phyloP scores from a whole-genome alignment of 805 yeast genomes.

The Sugiyamaella floridensis region DNA sequence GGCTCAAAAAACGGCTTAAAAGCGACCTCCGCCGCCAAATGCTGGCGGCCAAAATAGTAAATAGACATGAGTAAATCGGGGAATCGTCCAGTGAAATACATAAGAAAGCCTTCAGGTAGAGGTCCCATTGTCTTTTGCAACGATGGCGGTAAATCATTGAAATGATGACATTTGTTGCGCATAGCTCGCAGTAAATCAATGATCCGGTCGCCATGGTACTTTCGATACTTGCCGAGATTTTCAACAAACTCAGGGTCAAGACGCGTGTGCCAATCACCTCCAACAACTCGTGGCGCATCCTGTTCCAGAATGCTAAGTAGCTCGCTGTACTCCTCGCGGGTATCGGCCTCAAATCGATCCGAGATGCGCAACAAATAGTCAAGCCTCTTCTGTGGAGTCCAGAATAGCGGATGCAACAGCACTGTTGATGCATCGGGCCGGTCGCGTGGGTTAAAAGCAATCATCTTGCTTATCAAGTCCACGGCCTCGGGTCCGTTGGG shows the following conservation, averaged over 20 bases:
- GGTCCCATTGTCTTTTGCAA: conserved; percentile 65
- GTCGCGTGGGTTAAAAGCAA: conserved; percentile 51
- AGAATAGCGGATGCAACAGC: conserved; percentile 81
- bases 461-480: conserved; percentile 69
- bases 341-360: conserved; percentile 82
- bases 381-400: conserved; percentile 66
- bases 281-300: conserved; percentile 39
- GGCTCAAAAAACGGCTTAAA: conserved; percentile 39
- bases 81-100: conserved; percentile 65
- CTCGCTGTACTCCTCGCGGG: conserved; percentile 69
- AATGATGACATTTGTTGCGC: conserved; percentile 92
- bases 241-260: conserved; percentile 71
- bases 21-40: conserved; percentile 58
- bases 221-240: conserved; percentile 84
- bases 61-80: conserved; percentile 74
- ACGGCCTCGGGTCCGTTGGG: conserved; percentile 53
- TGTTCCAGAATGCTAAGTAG: conserved; percentile 50
- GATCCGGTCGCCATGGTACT: conserved; percentile 68
- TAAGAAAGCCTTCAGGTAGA: conserved; percentile 76
- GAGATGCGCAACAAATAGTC: conserved; percentile 83
- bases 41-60: conserved; percentile 52
- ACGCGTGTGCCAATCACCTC: conserved; percentile 67
- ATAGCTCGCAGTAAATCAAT: conserved; percentile 85
- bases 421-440: conserved; percentile 69
- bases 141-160: conserved; percentile 72